phyloP scores from a whole-genome alignment of 768 basidiomycete genomes.

The Lactarius indigo region DNA sequence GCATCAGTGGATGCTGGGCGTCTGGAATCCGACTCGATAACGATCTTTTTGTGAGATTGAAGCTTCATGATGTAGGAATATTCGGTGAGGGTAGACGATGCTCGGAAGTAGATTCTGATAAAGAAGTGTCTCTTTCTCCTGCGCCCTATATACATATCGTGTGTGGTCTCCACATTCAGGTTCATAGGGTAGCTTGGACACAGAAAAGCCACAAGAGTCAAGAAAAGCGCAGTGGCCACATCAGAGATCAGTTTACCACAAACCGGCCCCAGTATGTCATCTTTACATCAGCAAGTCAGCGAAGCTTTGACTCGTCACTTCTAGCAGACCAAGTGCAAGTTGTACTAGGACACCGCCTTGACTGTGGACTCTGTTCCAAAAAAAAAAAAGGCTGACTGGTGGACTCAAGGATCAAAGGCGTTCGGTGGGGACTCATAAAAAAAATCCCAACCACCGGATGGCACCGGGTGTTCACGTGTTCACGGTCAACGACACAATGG shows the following conservation, averaged over 20 bases:
- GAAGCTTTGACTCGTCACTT: background rate
- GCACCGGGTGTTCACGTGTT: background rate
- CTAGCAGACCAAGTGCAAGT: background rate
- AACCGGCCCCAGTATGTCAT: slow-evolving; percentile 13
- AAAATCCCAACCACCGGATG: background rate
- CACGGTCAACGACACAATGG: too few relatives aligned
- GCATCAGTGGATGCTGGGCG: slow-evolving; percentile 1
- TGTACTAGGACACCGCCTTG: background rate
- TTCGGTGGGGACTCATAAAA: too few relatives aligned
- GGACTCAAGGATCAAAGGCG: background rate
- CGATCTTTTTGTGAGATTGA: slow-evolving; percentile 19
- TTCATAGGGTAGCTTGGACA: slow-evolving; percentile 16
- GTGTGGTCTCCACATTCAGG: slow-evolving; percentile 22
- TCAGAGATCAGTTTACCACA: background rate
- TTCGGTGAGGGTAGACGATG: background rate
- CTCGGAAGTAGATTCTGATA: background rate
- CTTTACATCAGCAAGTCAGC: slow-evolving; percentile 2
- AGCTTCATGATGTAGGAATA: slow-evolving; percentile 12
- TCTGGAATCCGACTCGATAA: slow-evolving; percentile 8
- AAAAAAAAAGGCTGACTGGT: background rate
- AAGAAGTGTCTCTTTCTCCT: background rate
- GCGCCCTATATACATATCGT: slow-evolving; percentile 19
- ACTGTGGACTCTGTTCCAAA: background rate
- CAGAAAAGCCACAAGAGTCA: slow-evolving; percentile 19
- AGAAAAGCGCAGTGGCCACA: slow-evolving; percentile 16